phyloP scores from a whole-genome alignment of 2,329 filamentous ascomycete species.

The Alternaria ethzedia region DNA sequence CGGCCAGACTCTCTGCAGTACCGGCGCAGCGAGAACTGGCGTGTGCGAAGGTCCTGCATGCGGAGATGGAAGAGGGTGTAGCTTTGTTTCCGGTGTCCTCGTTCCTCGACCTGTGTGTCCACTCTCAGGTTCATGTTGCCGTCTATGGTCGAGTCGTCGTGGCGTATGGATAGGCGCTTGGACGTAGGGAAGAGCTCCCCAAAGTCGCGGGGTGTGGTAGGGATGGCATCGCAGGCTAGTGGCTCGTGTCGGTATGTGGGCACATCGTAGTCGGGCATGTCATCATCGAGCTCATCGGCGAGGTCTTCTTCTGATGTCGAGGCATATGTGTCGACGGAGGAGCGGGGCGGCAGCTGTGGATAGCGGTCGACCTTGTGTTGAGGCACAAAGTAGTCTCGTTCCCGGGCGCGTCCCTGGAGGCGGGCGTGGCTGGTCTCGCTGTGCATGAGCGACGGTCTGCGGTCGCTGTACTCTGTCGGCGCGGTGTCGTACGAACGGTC shows the following conservation, averaged over 20 bases:
- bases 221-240: conserved; percentile 69
- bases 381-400: conserved; percentile 33
- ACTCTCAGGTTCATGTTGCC: conserved; percentile 97
- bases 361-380: conserved; percentile 17
- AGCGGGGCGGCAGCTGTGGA: conserved; percentile 45
- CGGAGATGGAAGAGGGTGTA: conserved; percentile 89
- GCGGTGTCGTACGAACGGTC: conserved; percentile 43
- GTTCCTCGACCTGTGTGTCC: conserved; percentile 72
- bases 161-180: conserved; percentile 79
- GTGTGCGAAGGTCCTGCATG: conserved; percentile 86
- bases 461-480: conserved; percentile 44
- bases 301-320: conserved; percentile 73
- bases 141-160: conserved; percentile 88
- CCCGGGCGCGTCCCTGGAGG: conserved; percentile 30
- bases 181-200: conserved; percentile 84
- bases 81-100: conserved; percentile 65
- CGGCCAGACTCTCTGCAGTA: conserved; percentile 93
- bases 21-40: conserved; percentile 87
- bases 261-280: conserved; percentile 60
- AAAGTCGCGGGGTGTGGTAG: conserved; percentile 83
- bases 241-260: conserved; percentile 67
- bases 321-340: conserved; percentile 79
- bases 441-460: conserved; percentile 35
- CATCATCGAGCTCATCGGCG: conserved; percentile 53
- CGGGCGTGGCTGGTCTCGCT: conserved; percentile 41